Base-by-base conservation (phyloP, 441 rosid genomes). In the Pelargonium citronellum region DNA sequence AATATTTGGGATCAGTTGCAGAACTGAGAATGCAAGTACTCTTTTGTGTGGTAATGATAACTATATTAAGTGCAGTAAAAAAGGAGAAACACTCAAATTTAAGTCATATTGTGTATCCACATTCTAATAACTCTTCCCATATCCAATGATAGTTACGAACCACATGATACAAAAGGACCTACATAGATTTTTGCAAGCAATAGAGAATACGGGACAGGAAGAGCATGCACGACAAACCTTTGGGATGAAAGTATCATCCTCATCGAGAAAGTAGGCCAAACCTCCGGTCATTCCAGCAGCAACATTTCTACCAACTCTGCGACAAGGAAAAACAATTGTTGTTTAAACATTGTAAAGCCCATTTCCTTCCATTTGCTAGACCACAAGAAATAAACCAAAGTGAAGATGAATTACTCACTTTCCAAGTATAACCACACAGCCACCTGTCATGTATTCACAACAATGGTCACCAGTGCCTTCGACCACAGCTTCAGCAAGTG, bases 231-330 rank as follows among this genome's bases (percentile, higher is more conserved):
- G 27, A 80, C 81, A 68, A 76, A 91, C 97, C 97, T 95, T 95
- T 37, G 99, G 91, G 62, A 92, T 84, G 62, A 95, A 79, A 78
- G 90, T 83, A 71, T 90, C 82, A 46, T 92, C 95, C 81, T 92
- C 96, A 71, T 95, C 97, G 57, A 95, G 95, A 65, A 92, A 80
- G 78, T 95, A 95, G 37, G 97, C 88, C 84, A 95, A 79, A 47
- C 99, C 99, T 77, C 97, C 97, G 0, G 99, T 90, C 99, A 95
- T 95, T 73, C 97, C 96, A 41, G 97, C 97, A 79, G 96, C 96
- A 66, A 95, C 97, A 72, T 90, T 95, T 85, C 99, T 85, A 70
- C 97, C 99, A 75, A 92, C 97, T 73, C 99, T 95, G 89, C 74
- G 67, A 82, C 75, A 82, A 55, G 65, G 0, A 76, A 67, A 70